A percentile compares a stretch with the other conserved stretches of the same genome.
phyloP scores from a whole-genome alignment of 345 rosid genomes.

The Pistacia vera region DNA sequence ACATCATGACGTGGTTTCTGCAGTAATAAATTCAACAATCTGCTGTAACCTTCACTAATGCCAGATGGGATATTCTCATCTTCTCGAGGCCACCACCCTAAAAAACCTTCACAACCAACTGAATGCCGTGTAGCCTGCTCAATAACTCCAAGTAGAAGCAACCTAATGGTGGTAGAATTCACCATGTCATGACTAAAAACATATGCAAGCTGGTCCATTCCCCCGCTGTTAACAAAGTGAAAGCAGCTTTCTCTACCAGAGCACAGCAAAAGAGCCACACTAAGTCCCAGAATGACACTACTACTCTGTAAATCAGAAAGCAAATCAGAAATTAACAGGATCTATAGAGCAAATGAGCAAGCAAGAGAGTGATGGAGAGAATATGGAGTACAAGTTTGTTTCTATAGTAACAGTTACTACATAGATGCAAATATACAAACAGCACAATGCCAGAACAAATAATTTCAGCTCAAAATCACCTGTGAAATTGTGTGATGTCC shows the following conservation, averaged over 20 bases:
- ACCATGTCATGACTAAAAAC: constrained; percentile 49
- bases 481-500: constrained; percentile 55
- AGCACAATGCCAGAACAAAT: background rate
- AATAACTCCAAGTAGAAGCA: constrained; percentile 74
- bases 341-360: background rate
- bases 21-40: constrained; percentile 73
- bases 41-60: constrained; percentile 75
- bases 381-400: background rate
- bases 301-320: constrained; percentile 62
- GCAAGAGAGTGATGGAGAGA: background rate
- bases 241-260: constrained; percentile 92
- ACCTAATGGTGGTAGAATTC: constrained; percentile 54
- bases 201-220: constrained; percentile 70
- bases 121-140: constrained; percentile 94
- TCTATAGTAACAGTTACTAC: background rate
- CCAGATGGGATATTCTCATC: constrained; percentile 74
- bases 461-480: constrained; percentile 42
- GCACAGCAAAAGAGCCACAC: constrained; percentile 76
- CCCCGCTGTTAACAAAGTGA: constrained; percentile 82
- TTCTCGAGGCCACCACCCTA: constrained; percentile 99
- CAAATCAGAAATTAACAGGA: constrained; percentile 11
- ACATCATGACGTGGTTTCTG: constrained; percentile 84
- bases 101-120: constrained; percentile 87
- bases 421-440: background rate
- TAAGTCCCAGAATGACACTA: constrained; percentile 67